A percentile compares a stretch with the other conserved stretches of the same genome.
phyloP scores from a whole-genome alignment of 1,284 basidiomycete species.

The Heliocybe sulcata region DNA sequence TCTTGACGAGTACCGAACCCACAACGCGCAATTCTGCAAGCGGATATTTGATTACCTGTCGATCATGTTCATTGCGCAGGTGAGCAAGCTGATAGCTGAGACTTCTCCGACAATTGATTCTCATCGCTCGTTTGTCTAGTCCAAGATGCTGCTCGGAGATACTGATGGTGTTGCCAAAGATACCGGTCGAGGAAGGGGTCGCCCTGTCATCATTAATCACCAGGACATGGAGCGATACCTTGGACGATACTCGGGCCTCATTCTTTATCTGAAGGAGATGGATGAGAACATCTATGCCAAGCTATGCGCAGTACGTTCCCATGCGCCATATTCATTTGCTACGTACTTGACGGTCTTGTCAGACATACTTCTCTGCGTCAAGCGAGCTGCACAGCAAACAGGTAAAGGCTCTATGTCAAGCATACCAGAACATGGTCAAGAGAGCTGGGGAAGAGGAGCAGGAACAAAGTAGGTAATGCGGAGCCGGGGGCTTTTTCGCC shows the following conservation, averaged over 20 bases:
- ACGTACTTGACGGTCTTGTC: slow-evolving; percentile 4
- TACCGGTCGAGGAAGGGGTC: slow-evolving; percentile 34
- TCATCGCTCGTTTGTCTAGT: slow-evolving; percentile 28
- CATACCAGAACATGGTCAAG: slow-evolving; percentile 57
- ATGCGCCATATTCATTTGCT: background rate
- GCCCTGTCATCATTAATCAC: slow-evolving; percentile 54
- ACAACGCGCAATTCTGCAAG: slow-evolving; percentile 89
- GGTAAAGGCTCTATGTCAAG: slow-evolving; percentile 65
- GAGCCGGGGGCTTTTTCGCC: background rate
- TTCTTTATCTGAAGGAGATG: slow-evolving; percentile 95
- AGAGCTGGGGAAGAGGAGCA: slow-evolving; percentile 64
- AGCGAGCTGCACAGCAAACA: slow-evolving; percentile 79
- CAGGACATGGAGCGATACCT: slow-evolving; percentile 74
- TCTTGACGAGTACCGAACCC: slow-evolving; percentile 81
- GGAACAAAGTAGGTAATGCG: slow-evolving; percentile 47
- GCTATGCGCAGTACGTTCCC: slow-evolving; percentile 70
- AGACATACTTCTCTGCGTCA: slow-evolving; percentile 85
- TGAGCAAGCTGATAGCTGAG: slow-evolving; percentile 10
- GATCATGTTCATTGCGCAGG: slow-evolving; percentile 87
- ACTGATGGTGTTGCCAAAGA: slow-evolving; percentile 43
- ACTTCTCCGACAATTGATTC: background rate
- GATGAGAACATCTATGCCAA: slow-evolving; percentile 80
- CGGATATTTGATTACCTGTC: slow-evolving; percentile 84
- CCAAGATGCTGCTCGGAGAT: slow-evolving; percentile 59
- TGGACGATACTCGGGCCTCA: slow-evolving; percentile 82